Base-by-base conservation (phyloP, 2,329 filamentous ascomycete genomes). In the Clonostachys rosea region DNA sequence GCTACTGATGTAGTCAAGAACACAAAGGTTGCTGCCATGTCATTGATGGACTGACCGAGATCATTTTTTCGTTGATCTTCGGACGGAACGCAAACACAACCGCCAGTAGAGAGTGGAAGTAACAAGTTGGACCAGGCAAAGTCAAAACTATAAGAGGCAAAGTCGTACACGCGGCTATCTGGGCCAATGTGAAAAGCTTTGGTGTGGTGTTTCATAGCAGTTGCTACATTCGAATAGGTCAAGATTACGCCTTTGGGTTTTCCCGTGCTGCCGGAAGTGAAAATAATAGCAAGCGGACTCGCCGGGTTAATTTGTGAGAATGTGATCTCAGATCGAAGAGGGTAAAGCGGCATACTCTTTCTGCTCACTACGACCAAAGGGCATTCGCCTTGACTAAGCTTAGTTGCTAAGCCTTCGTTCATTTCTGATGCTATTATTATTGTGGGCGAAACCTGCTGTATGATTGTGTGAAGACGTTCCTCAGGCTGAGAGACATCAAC, bases 1-100 rank as follows among this genome's bases (percentile, higher is more conserved):
- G 52, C 56, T 16, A 58, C 52, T 0, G 56, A 53, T 2, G 47
- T 49, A 18, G 51, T 52, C 34, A 52, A 41, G 11, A 45, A 36
- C 4, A 42, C 37, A 18, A 43, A 49, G 24, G 54, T 57, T 5
- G 49, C 51, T 8, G 34, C 30, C 16, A 52, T 40, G 3, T 40
- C 40, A 35, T 49, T 43, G 17, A 57, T 54, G 30, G 47, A 47
- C 9, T 45, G 35, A 10, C 46, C 37, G 16, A 55, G 42, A 13
- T 47, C 47, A 34, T 49, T 50, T 4, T 43, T 17, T 4, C 50
- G 44, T 8, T 52, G 46, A 12, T 52, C 42, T 13, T 55, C 53
- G 2, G 46, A 51, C 8, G 52, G 53, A 5, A 54, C 37, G 17
- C 51, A 53, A 9, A 54, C 9, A 17, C 51, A 52, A 6, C 37